Conservation (phyloP, 2,329 filamentous ascomycete genomes). For the Paracoccidioides brasiliensis region DNA sequence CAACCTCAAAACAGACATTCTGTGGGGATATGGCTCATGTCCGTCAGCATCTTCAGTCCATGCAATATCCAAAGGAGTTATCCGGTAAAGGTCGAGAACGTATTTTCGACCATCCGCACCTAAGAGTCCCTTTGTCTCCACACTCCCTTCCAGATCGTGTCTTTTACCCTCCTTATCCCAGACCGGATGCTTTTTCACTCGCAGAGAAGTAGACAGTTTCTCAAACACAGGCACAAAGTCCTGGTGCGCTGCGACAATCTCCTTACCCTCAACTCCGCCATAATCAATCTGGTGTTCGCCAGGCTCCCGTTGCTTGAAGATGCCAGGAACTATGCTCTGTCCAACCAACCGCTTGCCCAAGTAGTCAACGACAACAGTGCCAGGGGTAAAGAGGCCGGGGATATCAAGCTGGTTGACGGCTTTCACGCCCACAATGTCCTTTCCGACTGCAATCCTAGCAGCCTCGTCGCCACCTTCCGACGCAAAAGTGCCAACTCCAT, state of each 20-base stretch:
- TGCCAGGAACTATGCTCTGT: constrained; percentile 95
- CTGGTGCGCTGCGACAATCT: constrained; percentile 82
- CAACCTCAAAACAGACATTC: constrained; percentile 85
- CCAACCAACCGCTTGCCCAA: constrained; percentile 93
- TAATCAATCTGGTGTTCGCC: constrained; percentile 99
- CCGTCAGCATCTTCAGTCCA: constrained; percentile 72
- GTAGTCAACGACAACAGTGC: constrained; percentile 93
- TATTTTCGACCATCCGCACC: constrained; percentile 96
- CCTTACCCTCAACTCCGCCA: constrained; percentile 92
- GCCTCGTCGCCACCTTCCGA: constrained; percentile 95
- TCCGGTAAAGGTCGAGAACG: constrained; percentile 88
- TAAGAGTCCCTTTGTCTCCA: constrained; percentile 95
- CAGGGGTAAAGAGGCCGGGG: constrained; percentile 82
- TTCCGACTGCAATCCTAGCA: constrained; percentile 86
- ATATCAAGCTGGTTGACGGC: constrained; percentile 96
- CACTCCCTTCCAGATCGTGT: constrained; percentile 85
- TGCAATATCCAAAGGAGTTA: constrained; percentile 77
- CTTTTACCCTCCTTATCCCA: constrained; percentile 94
- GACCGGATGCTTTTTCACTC: constrained; percentile 86
- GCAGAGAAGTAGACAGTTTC: constrained; percentile 79
- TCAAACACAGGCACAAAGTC: constrained; percentile 73
- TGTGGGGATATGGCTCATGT: constrained; percentile 64
- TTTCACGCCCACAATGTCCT: constrained; percentile 88
- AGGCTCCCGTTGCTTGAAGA: constrained; percentile 96
- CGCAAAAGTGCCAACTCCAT: constrained; percentile 93